phyloP scores from a whole-genome alignment of 2,329 filamentous ascomycete genomes.

The Apiospora sp. region DNA sequence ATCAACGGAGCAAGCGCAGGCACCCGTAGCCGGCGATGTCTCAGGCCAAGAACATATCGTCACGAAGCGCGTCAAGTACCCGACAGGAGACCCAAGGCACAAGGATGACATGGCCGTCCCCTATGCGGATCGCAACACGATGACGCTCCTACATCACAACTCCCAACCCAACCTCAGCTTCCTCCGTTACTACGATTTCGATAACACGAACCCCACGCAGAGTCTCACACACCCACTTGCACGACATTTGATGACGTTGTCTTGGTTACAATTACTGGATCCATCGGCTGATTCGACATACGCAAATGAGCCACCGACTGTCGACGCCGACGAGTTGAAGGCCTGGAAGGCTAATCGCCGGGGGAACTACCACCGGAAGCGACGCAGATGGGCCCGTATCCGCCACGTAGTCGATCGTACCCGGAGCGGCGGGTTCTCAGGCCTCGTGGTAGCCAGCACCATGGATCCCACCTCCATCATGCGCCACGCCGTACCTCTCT shows the following conservation, averaged over 20 bases:
- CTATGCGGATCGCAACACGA: conserved; percentile 75
- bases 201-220: conserved; percentile 70
- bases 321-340: conserved; percentile 68
- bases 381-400: conserved; percentile 79
- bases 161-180: conserved; percentile 87
- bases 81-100: conserved; percentile 30
- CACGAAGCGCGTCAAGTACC: conserved; percentile 27
- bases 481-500: conserved; percentile 77
- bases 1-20: conserved; percentile 27
- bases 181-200: conserved; percentile 89
- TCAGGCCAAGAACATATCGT: conserved; percentile 29
- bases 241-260: conserved; percentile 81
- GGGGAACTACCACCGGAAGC: conserved; percentile 88
- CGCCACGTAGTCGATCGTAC: conserved; percentile 78
- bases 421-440: conserved; percentile 79
- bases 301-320: conserved; percentile 65
- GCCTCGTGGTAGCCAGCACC: conserved; percentile 80
- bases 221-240: conserved; percentile 78
- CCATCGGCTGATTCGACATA: conserved; percentile 81
- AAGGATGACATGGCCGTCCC: conserved; percentile 65
- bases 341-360: conserved; percentile 83
- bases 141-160: conserved; percentile 82
- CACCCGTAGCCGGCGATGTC: conserved; percentile 29
- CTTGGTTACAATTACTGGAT: conserved; percentile 89
- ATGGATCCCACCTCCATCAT: conserved; percentile 85